A percentile compares a stretch with the other conserved stretches of the same genome.
Conservation (phyloP, 2,329 filamentous ascomycete genomes). For the Chaetomium olivaceum region DNA sequence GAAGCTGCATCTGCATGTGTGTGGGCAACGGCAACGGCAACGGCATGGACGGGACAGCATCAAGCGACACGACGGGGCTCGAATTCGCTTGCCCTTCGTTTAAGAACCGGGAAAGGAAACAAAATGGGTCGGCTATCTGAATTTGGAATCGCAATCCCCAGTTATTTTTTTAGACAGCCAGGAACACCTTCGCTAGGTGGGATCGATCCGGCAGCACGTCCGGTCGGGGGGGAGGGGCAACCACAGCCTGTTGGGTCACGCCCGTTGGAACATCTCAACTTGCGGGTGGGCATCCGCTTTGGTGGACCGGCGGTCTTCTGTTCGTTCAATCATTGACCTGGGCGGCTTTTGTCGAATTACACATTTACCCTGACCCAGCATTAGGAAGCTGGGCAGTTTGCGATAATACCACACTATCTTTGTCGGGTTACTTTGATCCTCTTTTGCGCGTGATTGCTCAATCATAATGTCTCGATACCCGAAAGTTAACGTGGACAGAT, state of each 20-base stretch:
- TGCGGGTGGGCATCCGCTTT: conserved; percentile 2
- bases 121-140: conserved; percentile 10
- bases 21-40: not conserved
- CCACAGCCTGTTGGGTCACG: not conserved
- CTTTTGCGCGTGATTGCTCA: not conserved
- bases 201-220: not conserved
- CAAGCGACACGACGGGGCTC: not conserved
- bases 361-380: not conserved
- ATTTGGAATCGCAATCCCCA: conserved; percentile 5
- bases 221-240: not conserved
- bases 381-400: conserved; percentile 3
- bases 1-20: not conserved
- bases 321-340: conserved; percentile 8
- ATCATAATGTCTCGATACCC: not conserved
- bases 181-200: conserved; percentile 17
- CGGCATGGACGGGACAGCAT: not conserved
- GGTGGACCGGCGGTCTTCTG: not conserved
- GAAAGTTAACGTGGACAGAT: no score
- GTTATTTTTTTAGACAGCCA: conserved; percentile 10
- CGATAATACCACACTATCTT: not conserved
- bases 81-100: not conserved
- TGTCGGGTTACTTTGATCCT: not conserved
- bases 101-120: not conserved
- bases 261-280: not conserved
- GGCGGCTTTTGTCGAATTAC: conserved; percentile 22